A percentile compares a stretch with the other conserved stretches of the same genome.
Evolutionary conservation across 78 protist species (phyloP).

Genomic region (Speleostelium caveatum): DNA sequence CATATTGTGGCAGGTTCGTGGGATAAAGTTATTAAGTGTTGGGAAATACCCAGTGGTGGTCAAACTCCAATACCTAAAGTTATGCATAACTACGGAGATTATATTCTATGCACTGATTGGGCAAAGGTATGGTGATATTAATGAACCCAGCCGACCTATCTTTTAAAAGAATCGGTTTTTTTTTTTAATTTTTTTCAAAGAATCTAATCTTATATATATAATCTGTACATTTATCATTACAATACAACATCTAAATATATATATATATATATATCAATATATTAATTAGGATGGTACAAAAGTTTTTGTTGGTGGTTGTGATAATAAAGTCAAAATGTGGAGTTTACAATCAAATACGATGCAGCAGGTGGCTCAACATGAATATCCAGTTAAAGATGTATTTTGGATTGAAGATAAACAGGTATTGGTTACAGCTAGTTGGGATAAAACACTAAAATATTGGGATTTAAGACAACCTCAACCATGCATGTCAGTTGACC

Average conservation of each 20-base stretch:
- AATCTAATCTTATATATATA: not conserved
- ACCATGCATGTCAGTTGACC: constrained; percentile 23
- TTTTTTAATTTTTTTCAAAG: not conserved
- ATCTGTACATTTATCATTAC: not conserved
- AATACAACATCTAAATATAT: not conserved
- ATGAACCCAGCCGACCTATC: not conserved
- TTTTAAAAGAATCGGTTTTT: not conserved
- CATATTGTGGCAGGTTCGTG: constrained; percentile 82
- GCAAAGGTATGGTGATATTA: constrained; percentile 1
- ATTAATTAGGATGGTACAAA: constrained; percentile 81
- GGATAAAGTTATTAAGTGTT: constrained; percentile 80
- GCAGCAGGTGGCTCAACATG: constrained; percentile 86
- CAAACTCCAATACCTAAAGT: constrained; percentile 43
- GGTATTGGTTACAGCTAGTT: constrained; percentile 85
- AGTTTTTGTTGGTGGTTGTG: constrained; percentile 85
- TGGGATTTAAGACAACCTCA: constrained; percentile 88
- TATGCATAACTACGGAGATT: constrained; percentile 53
- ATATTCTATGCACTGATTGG: constrained; percentile 82
- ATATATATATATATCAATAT: not conserved
- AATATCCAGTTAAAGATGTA: constrained; percentile 76
- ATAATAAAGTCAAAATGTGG: constrained; percentile 80
- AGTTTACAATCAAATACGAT: constrained; percentile 72
- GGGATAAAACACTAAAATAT: constrained; percentile 91
- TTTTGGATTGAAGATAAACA: constrained; percentile 75
- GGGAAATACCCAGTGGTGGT: constrained; percentile 41